These are phyloP conservation scores for Dipteronia dyeriana DNA, from an alignment of 345 rosid species.

Conservation along the genomic window DNA sequence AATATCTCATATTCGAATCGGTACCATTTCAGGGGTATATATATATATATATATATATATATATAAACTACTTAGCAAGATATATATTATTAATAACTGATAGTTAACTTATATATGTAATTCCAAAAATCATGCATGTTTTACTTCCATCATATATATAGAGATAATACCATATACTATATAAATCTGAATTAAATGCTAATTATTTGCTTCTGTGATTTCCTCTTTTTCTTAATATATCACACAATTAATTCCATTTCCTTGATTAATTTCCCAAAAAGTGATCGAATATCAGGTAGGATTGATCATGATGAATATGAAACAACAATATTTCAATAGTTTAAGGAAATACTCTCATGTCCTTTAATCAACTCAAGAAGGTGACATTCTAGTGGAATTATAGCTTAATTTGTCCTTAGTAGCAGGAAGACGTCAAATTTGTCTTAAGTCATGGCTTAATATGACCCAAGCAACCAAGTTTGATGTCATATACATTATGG, in stretches of 20 bases:
- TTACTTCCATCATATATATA: no score
- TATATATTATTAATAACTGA: no score
- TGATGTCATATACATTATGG: slow-evolving; percentile 8
- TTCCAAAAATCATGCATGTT: background rate
- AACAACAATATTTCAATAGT: background rate
- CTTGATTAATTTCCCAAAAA: background rate
- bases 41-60: no score
- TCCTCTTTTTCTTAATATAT: no score
- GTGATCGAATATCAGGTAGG: background rate
- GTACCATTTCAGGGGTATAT: no score
- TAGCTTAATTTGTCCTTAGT: slow-evolving; percentile 14
- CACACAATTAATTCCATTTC: background rate
- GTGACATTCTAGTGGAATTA: slow-evolving; percentile 12
- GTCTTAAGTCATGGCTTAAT: slow-evolving; percentile 48
- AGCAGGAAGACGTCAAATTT: slow-evolving; percentile 40
- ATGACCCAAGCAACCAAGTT: slow-evolving; percentile 33
- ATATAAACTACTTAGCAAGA: no score
- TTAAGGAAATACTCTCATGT: background rate
- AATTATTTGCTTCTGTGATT: no score
- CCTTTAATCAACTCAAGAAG: background rate
- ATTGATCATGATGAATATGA: background rate
- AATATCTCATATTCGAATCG: no score
- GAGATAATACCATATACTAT: no score
- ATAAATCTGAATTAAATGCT: no score
- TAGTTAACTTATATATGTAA: no score